A percentile compares a stretch with the other conserved stretches of the same genome.
Evolutionary conservation across 805 yeast species (phyloP).

Genomic region (Candida vartiovaarae): DNA sequence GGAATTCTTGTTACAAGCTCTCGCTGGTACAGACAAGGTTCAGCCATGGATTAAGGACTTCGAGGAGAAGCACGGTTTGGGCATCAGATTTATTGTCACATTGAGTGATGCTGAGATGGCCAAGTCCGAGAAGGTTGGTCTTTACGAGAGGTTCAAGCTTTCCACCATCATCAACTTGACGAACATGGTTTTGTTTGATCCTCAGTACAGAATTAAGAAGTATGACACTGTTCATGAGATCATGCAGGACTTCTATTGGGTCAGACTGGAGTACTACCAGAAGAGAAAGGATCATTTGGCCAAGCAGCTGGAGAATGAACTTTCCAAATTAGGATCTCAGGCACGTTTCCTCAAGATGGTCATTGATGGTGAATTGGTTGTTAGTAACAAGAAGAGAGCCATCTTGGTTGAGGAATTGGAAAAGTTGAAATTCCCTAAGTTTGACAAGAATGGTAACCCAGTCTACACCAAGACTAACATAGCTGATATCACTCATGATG

Average conservation of each 20-base stretch:
- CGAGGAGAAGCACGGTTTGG: conserved; percentile 87
- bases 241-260: conserved; percentile 74
- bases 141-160: conserved; percentile 79
- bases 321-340: conserved; percentile 70
- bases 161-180: conserved; percentile 58
- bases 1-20: conserved; percentile 69
- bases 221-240: conserved; percentile 74
- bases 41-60: conserved; percentile 88
- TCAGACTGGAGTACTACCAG: conserved; percentile 85
- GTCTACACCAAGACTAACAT: conserved; percentile 36
- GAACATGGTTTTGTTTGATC: conserved; percentile 95
- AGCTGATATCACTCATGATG: conserved; percentile 28
- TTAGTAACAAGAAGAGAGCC: conserved; percentile 69
- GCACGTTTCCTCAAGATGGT: conserved; percentile 90
- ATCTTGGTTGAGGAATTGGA: conserved; percentile 58
- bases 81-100: conserved; percentile 72
- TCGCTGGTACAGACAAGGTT: conserved; percentile 66
- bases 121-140: conserved; percentile 66
- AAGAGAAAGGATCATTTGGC: conserved; percentile 80
- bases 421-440: conserved; percentile 63
- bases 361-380: conserved; percentile 61
- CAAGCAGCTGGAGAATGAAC: conserved; percentile 59
- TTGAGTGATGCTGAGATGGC: conserved; percentile 77
- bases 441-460: conserved; percentile 64
- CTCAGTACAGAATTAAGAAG: conserved; percentile 77